Percentiles rank a stretch among this genome's conserved stretches.
Conservation (phyloP, 371 early-diverging fungal genomes). For the Mortierella sp. region DNA sequence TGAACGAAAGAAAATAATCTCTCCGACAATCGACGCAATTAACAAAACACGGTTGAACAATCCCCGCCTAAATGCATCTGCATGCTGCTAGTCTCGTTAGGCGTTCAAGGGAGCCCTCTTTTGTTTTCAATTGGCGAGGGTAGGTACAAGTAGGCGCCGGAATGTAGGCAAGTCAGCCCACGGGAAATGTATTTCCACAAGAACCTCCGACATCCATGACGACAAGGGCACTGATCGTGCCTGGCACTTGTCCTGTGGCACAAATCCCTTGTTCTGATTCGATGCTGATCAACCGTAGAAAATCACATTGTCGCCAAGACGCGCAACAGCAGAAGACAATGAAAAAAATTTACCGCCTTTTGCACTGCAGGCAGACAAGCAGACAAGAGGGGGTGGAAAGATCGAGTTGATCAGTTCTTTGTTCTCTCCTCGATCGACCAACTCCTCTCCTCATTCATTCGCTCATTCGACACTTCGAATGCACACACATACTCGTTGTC, state of each 20-base stretch:
- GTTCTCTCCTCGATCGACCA: not conserved
- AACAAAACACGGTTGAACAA: not conserved
- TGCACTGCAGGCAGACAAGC: not conserved
- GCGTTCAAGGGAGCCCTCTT: not conserved
- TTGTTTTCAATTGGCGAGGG: not conserved
- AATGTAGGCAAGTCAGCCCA: not conserved
- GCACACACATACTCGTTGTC: not conserved
- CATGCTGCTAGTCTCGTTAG: not conserved
- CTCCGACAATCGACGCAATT: slow-evolving; percentile 2
- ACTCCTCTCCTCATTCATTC: not conserved
- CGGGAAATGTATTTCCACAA: not conserved
- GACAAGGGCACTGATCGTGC: no score
- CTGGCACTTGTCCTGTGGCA: no score
- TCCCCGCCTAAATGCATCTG: not conserved
- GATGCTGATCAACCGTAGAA: not conserved
- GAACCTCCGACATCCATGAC: no score
- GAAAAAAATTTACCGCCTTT: not conserved
- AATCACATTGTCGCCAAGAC: not conserved
- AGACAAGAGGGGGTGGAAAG: no score
- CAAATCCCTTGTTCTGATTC: not conserved
- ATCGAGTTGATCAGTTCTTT: not conserved
- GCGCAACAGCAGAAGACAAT: not conserved
- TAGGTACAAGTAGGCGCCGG: not conserved
- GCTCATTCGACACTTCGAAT: not conserved
- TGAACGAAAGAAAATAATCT: not conserved